These are phyloP conservation scores for Alternaria brassicicola DNA, from an alignment of 2,329 filamentous ascomycete genomes.

Conservation along the genomic window DNA sequence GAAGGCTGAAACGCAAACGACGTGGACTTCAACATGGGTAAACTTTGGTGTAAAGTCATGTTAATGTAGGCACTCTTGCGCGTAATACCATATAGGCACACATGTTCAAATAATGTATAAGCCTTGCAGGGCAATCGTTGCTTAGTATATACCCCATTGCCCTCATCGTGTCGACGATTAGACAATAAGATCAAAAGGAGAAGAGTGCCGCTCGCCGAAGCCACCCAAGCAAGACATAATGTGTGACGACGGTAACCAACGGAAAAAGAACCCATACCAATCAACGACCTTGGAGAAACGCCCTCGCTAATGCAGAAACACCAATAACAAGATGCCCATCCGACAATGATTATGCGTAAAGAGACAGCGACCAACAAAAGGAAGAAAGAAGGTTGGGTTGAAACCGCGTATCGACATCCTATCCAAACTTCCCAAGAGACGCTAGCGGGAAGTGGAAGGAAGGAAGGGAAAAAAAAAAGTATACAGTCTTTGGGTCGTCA, in stretches of 20 bases:
- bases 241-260: not conserved
- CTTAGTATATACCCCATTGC: not conserved
- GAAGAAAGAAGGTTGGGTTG: not conserved
- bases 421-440: slow-evolving; percentile 6
- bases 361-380: slow-evolving; percentile 2
- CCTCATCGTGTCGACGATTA: not conserved
- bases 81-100: not conserved
- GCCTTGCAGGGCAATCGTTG: slow-evolving; percentile 11
- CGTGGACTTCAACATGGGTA: not conserved
- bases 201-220: not conserved
- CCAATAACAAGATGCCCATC: slow-evolving; percentile 15
- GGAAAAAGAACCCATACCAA: not conserved
- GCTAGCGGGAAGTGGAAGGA: slow-evolving; percentile 2
- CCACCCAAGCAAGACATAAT: not conserved
- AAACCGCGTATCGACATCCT: not conserved
- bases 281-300: slow-evolving; percentile 19
- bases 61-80: not conserved
- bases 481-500: not conserved
- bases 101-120: not conserved
- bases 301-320: slow-evolving; percentile 42
- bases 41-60: not conserved
- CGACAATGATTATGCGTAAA: slow-evolving; percentile 5
- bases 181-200: not conserved
- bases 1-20: not conserved
- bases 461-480: not conserved